Base-by-base conservation (phyloP, 1,284 basidiomycete species). In the Athelia psychrophila region DNA sequence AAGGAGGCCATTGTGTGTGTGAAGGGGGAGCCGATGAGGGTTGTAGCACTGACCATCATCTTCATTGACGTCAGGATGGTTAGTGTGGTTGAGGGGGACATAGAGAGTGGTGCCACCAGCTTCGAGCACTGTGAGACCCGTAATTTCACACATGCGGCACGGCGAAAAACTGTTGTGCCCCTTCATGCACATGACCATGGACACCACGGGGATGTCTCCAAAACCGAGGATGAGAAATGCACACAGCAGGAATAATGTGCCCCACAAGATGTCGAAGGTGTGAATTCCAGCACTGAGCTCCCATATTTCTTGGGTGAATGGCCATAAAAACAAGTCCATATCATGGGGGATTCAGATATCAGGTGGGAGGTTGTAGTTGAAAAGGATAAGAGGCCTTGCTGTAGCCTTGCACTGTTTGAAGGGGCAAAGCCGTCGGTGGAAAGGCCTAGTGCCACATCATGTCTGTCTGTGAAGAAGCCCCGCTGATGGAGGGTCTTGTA, bases 151-250 rank as follows among this genome's bases (percentile, higher is more conserved):
- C 58, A 72, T 70, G 2, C 70, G 68, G 56, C 78, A 80, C 0
- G 78, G 76, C 2, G 36, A 63, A 20, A 64, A 40, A 0, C 68
- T 72, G 52, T 79, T 79, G 47, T 77, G 74, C 0, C 77, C 77
- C 54, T 77, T 78, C 61, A 69, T 63, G 3, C 55, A 46, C 62
- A 68, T 63, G 3, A 69, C 27, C 58, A 64, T 63, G 0, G 64
- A 64, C 0, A 70, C 54, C 0, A 67, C 70, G 4, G 63, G 68
- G 19, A 68, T 65, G 46, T 70, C 65, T 5, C 68, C 63, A 44
- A 60, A 64, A 22, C 58, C 57, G n/a, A 64, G 50, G 22, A 70
- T 61, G 16, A 65, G 57, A 40, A 58, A 66, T 0, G 63, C 64
- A 24, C 50, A 61, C 1, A 70, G 57, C 3, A 36, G 33, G 46